Base-by-base conservation (phyloP, 768 basidiomycete species). In the Suillus hirtellus region DNA sequence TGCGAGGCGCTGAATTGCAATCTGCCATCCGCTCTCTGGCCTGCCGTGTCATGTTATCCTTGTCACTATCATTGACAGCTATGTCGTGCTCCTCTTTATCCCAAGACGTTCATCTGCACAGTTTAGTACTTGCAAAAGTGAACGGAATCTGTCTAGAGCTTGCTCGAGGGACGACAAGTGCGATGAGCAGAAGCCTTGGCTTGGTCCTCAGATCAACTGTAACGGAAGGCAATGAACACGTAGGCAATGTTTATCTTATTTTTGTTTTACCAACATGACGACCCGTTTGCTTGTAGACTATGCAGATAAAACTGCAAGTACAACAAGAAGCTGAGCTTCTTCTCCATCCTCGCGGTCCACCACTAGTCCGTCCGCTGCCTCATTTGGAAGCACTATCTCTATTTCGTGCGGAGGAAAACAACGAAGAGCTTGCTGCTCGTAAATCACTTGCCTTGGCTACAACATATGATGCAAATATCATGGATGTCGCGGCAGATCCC, bases 291-390 rank as follows among this genome's bases (percentile, higher is more conserved):
- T 40, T 42, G 58, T 65, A 76, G 69, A 67, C 58, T 62, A 60
- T 65, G 27, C 44, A 44, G 31, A 59, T 66, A 24, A 65, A 53
- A 56, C 61, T 68, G 46, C 59, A 68, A 40, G 55, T 71, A 37
- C 75, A 80, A 64, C 76, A 69, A 24, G 76, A 76, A 42, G 69
- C 90, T 54, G 90, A 91, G 63, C 71, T 88, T 34, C 75, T 93
- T 27, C 71, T 95, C 12, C 93, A 95, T 68, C 92, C 93, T 53
- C 88, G 92, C 24, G 80, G 90, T 5, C 93, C 93, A 10, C 89
- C 92, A 9, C 75, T 92, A 14, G 79, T 92, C 60, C 86, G 89
- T 52, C 80, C 88, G 4, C 73, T 90, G 62, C 90, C 91, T 17
- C 79, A 82, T 37, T 71, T 89, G 12, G 89, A 89, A 65, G 73